Conservation (phyloP, 2,329 filamentous ascomycete species). For the Claviceps paspali region DNA sequence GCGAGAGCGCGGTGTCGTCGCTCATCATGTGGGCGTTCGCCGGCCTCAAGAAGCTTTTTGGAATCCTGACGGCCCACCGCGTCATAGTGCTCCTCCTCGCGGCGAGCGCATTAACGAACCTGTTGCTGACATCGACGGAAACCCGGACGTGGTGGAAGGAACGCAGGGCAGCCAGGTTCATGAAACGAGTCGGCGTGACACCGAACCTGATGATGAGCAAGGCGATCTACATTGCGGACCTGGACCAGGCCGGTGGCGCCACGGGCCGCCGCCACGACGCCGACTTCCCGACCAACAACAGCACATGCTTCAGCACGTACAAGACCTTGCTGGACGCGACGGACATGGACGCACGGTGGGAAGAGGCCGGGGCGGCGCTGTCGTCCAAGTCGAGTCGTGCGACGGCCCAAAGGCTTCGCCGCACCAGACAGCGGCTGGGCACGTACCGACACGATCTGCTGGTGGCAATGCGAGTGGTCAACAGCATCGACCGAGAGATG, state of each 20-base stretch:
- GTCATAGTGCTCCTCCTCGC: constrained; percentile 55
- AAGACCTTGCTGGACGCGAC: constrained; percentile 40
- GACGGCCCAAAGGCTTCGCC: constrained; percentile 51
- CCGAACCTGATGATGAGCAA: constrained; percentile 73
- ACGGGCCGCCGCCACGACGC: constrained; percentile 13
- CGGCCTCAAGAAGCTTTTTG: constrained; percentile 47
- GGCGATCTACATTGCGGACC: constrained; percentile 67
- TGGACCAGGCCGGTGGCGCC: constrained; percentile 46
- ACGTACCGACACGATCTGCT: constrained; percentile 78
- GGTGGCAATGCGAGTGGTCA: constrained; percentile 80
- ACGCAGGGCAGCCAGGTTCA: constrained; percentile 63
- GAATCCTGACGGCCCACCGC: constrained; percentile 55
- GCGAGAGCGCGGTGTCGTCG: constrained; percentile 59
- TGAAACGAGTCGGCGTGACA: constrained; percentile 64
- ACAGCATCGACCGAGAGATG: constrained; percentile 76
- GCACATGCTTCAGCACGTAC: constrained; percentile 48
- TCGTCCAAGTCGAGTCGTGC: constrained; percentile 33
- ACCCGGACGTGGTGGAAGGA: constrained; percentile 74
- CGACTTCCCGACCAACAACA: constrained; percentile 28
- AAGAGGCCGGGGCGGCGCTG: constrained; percentile 34
- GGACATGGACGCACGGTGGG: constrained; percentile 41
- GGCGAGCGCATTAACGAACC: constrained; percentile 56
- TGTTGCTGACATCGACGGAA: constrained; percentile 59
- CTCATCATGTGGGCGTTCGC: constrained; percentile 66
- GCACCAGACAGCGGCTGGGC: constrained; percentile 70